Evolutionary conservation across 495 filamentous ascomycete species (phyloP).

Genomic region (Extremus antarcticus): DNA sequence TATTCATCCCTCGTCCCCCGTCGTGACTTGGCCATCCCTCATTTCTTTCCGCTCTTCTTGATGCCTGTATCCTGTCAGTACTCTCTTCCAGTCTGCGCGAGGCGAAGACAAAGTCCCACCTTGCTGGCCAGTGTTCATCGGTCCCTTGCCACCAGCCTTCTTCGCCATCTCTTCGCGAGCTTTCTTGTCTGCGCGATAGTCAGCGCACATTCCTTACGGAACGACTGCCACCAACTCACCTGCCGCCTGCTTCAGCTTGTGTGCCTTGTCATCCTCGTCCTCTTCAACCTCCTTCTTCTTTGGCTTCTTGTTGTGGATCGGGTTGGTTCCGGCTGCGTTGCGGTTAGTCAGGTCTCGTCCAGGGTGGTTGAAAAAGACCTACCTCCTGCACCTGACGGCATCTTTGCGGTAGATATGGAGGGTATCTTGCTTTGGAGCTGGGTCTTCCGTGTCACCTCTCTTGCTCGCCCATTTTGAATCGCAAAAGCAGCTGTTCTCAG

Average conservation of each 20-base stretch:
- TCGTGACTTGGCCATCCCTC: neutral
- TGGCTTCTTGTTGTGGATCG: slow-evolving; percentile 33
- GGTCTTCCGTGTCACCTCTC: too few species aligned
- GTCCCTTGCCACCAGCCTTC: slow-evolving; percentile 36
- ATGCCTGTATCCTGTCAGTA: slow-evolving; percentile 33
- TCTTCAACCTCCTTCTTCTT: slow-evolving; percentile 26
- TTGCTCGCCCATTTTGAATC: too few species aligned
- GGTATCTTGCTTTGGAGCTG: too few species aligned
- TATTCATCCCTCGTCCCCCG: neutral
- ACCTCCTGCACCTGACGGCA: slow-evolving; percentile 17
- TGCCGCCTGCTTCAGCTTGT: slow-evolving; percentile 30
- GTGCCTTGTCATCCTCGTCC: slow-evolving; percentile 26
- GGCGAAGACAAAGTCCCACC: slow-evolving; percentile 28
- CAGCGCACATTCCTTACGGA: neutral
- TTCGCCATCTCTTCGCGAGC: slow-evolving; percentile 28
- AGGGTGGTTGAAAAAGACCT: neutral
- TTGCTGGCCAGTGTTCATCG: slow-evolving; percentile 63
- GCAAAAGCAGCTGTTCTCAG: too few species aligned
- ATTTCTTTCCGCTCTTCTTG: slow-evolving; percentile 89
- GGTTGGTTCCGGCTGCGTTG: slow-evolving; percentile 30
- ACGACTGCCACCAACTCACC: slow-evolving; percentile 14
- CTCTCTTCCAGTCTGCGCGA: neutral
- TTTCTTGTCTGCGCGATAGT: slow-evolving; percentile 27
- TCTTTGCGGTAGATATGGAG: slow-evolving; percentile 5
- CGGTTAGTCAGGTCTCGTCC: neutral